Base-by-base conservation (phyloP, 768 basidiomycete genomes). In the Coprinopsis marcescibilis region DNA sequence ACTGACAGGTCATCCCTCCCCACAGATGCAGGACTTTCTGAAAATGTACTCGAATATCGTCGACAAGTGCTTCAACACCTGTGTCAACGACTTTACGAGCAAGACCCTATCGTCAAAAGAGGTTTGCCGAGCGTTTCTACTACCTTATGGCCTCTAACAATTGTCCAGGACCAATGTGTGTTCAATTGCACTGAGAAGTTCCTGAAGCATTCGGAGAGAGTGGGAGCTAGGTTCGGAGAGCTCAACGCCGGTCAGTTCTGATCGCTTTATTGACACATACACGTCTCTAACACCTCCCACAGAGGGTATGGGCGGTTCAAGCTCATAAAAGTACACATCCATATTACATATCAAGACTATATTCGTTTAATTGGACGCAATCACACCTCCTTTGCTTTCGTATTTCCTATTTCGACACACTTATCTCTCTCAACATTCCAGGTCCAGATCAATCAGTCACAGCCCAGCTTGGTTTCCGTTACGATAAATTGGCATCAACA, bases 1-100 rank as follows among this genome's bases (percentile, higher is more conserved):
- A 12, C 15, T 13, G 24, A 46, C 35, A 13, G 25, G n/a, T 37
- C 19, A 33, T 34, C 51, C 19, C 53, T 50, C 47, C 36, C 20
- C 40, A 46, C 43, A 98, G 94, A 95, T 99, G 93, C 90, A 95
- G 76, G 95, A 98, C 72, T 98, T 99, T 60, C 74, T 99, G 74
- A 78, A 77, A 60, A 84, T 98, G 67, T 98, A 99, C 68, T 88
- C 91, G 19, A 86, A 83, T 60, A 78, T 99, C 46, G 92, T 94
- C 25, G 95, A 98, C 64, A 83, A 89, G 56, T 99, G 95, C 66
- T 99, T 99, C 77, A 91, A 75, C 57, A 75, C 89, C 12, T 99
- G 95, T 64, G 86, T 85, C 59, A 94, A 94, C 63, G 95, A 99
- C 63, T 97, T 99, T 59, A 97, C 94, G 20, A 89, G 86, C 74